These are phyloP conservation scores for Litchi chinensis DNA, from an alignment of 345 rosid genomes.

Conservation along the genomic window DNA sequence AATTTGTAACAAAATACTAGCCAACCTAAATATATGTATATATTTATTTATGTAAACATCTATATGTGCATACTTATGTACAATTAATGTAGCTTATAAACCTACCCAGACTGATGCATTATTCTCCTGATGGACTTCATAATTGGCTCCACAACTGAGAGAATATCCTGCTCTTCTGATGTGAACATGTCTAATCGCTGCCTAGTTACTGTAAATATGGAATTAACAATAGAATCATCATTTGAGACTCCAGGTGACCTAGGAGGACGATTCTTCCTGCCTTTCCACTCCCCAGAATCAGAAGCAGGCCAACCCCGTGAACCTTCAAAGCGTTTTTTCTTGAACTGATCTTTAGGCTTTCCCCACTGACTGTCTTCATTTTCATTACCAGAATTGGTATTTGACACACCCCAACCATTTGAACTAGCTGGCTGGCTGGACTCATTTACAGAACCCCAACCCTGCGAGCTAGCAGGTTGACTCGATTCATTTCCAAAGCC, in stretches of 20 bases:
- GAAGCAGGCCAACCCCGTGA: conserved; percentile 47
- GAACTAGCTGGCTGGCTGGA: conserved; percentile 32
- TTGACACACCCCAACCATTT: conserved; percentile 39
- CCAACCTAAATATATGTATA: not conserved
- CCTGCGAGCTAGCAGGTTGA: conserved; percentile 29
- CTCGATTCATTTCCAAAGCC: conserved; percentile 38
- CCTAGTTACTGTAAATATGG: conserved; percentile 56
- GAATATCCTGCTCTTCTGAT: conserved; percentile 79
- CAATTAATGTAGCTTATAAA: conserved; percentile 18
- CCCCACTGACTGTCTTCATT: conserved; percentile 49
- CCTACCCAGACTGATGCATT: conserved; percentile 68
- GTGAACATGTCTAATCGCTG: conserved; percentile 81
- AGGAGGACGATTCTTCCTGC: conserved; percentile 53
- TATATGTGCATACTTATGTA: not conserved
- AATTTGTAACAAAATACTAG: not conserved
- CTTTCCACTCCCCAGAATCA: conserved; percentile 61
- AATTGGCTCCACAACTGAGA: conserved; percentile 62
- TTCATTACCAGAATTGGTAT: conserved; percentile 26
- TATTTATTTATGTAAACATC: too few species aligned
- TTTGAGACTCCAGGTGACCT: conserved; percentile 40
- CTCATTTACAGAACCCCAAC: conserved; percentile 44
- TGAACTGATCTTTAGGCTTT: conserved; percentile 34
- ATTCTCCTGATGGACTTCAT: conserved; percentile 66
- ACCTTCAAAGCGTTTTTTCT: conserved; percentile 46
- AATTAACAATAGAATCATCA: conserved; percentile 37